Conservation (phyloP, 352 stramenopile genomes). For the Phytophthora nicotianae region DNA sequence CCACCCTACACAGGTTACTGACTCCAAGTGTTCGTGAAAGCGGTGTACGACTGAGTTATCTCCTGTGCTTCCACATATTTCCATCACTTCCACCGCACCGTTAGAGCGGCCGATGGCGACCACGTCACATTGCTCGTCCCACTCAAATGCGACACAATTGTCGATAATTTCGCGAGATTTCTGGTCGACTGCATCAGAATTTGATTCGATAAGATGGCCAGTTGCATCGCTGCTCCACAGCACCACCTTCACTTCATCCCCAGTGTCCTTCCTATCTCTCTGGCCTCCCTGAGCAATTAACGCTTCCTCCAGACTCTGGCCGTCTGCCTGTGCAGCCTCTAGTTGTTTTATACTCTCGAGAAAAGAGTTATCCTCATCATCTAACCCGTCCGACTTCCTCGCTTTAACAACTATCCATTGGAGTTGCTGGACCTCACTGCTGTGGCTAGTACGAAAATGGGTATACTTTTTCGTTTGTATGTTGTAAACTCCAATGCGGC, state of each 20-base stretch:
- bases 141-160: conserved; percentile 36
- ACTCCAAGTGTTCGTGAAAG: conserved; percentile 65
- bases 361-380: conserved; percentile 25
- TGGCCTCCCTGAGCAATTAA: conserved; percentile 39
- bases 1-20: conserved; percentile 53
- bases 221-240: conserved; percentile 59
- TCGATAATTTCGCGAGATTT: conserved; percentile 29
- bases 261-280: not conserved
- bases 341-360: conserved; percentile 55
- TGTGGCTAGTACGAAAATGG: conserved; percentile 53
- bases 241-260: conserved; percentile 34
- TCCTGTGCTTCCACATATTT: not conserved
- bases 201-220: conserved; percentile 44
- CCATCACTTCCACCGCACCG: conserved; percentile 53
- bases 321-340: conserved; percentile 52
- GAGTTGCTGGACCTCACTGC: conserved; percentile 44
- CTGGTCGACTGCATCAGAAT: conserved; percentile 34
- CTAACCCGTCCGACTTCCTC: not conserved
- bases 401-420: conserved; percentile 43
- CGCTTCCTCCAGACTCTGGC: conserved; percentile 55
- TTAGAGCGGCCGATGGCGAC: conserved; percentile 49
- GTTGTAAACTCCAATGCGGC: conserved; percentile 65
- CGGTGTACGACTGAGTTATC: conserved; percentile 8
- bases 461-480: conserved; percentile 54
- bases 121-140: conserved; percentile 25